phyloP scores from a whole-genome alignment of 495 filamentous ascomycete genomes.

The Jackrogersella multiformis region DNA sequence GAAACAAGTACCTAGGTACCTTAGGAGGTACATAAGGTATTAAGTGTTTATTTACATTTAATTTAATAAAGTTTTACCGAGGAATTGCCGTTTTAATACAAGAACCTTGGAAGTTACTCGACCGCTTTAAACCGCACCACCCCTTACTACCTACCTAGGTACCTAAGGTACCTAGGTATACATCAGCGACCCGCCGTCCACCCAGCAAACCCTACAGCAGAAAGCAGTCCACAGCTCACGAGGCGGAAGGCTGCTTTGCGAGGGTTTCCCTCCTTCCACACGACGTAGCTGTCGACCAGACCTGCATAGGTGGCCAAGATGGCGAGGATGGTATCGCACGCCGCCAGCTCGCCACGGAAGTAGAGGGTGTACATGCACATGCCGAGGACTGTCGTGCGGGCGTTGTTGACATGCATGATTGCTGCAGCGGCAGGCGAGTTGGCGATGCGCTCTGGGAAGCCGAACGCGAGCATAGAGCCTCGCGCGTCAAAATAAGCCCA shows the following conservation, averaged over 20 bases:
- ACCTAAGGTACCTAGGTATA: no score
- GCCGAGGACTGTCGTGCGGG: constrained; percentile 47
- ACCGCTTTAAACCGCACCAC: no score
- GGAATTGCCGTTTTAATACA: no score
- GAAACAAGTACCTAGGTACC: no score
- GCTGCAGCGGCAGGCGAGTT: constrained; percentile 37
- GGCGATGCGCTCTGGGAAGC: constrained; percentile 46
- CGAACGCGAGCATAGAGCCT: constrained; percentile 46
- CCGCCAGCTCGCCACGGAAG: constrained; percentile 39
- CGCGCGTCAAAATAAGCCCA: not conserved
- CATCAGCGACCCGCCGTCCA: constrained; percentile 33
- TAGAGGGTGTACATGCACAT: constrained; percentile 46
- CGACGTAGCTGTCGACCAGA: constrained; percentile 47
- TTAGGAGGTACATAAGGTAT: no score
- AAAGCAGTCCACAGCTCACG: constrained; percentile 32
- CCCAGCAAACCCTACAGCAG: constrained; percentile 44
- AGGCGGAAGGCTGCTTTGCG: constrained; percentile 43
- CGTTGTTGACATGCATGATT: constrained; percentile 42
- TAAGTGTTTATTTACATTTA: no score
- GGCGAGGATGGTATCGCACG: constrained; percentile 48
- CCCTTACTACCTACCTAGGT: no score
- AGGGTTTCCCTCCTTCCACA: constrained; percentile 44
- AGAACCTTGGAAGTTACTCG: no score
- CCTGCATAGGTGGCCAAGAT: constrained; percentile 46
- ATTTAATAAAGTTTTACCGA: no score